A percentile compares a stretch with the other conserved stretches of the same genome.
phyloP scores from a whole-genome alignment of 2,329 filamentous ascomycete genomes.

The Trichoderma lentiforme region DNA sequence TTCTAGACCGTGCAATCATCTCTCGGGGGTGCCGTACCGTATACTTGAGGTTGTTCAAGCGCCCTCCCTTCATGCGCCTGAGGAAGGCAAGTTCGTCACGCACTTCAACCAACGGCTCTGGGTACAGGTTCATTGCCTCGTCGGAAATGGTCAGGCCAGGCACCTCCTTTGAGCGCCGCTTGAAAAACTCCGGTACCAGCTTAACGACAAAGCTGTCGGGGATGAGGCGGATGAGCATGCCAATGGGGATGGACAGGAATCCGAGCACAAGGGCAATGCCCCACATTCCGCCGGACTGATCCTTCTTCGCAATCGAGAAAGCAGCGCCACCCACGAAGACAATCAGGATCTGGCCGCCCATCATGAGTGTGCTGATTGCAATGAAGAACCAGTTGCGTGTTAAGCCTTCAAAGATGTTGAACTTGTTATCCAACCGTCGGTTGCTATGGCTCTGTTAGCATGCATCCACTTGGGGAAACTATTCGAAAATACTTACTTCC shows the following conservation, averaged over 20 bases:
- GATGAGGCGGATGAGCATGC: slow-evolving; percentile 74
- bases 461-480: background rate
- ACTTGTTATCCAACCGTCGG: slow-evolving; percentile 86
- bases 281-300: slow-evolving; percentile 75
- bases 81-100: slow-evolving; percentile 78
- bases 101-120: slow-evolving; percentile 69
- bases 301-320: slow-evolving; percentile 64
- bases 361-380: slow-evolving; percentile 79
- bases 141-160: slow-evolving; percentile 61
- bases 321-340: slow-evolving; percentile 80
- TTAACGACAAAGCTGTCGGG: slow-evolving; percentile 66
- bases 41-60: slow-evolving; percentile 77
- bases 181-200: slow-evolving; percentile 53
- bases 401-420: slow-evolving; percentile 93
- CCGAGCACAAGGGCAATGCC: slow-evolving; percentile 81
- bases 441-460: slow-evolving; percentile 52
- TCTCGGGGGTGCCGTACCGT: slow-evolving; percentile 73
- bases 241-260: slow-evolving; percentile 79
- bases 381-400: slow-evolving; percentile 86
- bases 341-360: slow-evolving; percentile 85
- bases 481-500: slow-evolving; percentile 66
- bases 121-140: slow-evolving; percentile 67
- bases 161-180: slow-evolving; percentile 44
- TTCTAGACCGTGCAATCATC: slow-evolving; percentile 58
- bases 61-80: slow-evolving; percentile 75